A percentile compares a stretch with the other conserved stretches of the same genome.
These are phyloP conservation scores for Passiflora organensis DNA, from an alignment of 345 rosid species.

Conservation along the genomic window DNA sequence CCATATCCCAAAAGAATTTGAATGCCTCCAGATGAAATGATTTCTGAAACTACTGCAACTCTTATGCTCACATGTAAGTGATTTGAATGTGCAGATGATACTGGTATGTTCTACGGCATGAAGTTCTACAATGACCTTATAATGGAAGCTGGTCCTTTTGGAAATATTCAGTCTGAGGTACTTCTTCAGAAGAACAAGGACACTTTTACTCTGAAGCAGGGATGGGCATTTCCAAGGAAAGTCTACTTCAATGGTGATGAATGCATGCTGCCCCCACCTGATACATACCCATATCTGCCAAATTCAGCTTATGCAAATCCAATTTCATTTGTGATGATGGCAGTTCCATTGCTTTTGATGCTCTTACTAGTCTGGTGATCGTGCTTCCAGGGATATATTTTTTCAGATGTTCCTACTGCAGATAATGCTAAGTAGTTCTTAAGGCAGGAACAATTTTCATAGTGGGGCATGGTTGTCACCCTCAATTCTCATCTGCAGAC, in stretches of 20 bases:
- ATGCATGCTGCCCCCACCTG: slow-evolving; percentile 84
- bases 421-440: no score
- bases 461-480: no score
- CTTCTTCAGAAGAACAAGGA: slow-evolving; percentile 66
- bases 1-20: background rate
- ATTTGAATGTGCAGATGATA: slow-evolving; percentile 54
- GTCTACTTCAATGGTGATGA: slow-evolving; percentile 92
- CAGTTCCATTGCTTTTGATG: no score
- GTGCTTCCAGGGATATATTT: no score
- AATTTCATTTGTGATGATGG: no score
- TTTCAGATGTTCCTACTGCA: no score
- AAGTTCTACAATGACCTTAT: slow-evolving; percentile 68
- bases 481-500: no score
- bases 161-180: slow-evolving; percentile 82
- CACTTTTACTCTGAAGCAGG: slow-evolving; percentile 75
- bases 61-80: no score
- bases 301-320: slow-evolving; percentile 36
- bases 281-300: slow-evolving; percentile 76
- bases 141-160: slow-evolving; percentile 83
- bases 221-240: slow-evolving; percentile 88
- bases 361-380: no score
- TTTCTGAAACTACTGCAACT: no score
- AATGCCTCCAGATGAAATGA: background rate
- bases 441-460: no score
- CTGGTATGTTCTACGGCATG: slow-evolving; percentile 77